Evolutionary conservation across 176 grass and related monocot genomes (phyloP), one percentile per base, ranked within the genome.

Genomic region (Cocos nucifera): DNA sequence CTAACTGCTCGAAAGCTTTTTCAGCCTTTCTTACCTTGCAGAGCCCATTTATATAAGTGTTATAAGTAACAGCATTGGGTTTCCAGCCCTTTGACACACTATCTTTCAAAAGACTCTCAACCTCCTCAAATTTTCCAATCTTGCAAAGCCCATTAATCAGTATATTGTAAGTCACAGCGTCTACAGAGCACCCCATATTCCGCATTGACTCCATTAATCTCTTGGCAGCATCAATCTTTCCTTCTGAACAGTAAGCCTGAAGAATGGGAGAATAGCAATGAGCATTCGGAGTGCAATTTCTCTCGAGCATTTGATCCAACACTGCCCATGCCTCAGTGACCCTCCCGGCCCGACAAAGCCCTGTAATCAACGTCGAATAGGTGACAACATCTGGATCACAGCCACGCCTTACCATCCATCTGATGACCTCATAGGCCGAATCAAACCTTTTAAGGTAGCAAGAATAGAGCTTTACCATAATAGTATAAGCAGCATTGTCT

Each of bases 31-130:
- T 78, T 16, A 61, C 75, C 14, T 73, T 71, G 75, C 92, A 97
- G 62, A 97, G 81, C 51, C 73, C 92, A 26, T 22, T 76, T 39
- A 97, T 73, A 63, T 85, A 91, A 66, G 87, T 97, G 69, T 81
- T 90, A 57, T 91, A 91, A n/a, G 92, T 97, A 4, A 97, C 54
- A 30, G 84, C 54, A 73, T 97, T 70, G 1, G 92, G 87, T 22
- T 73, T 58, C 87, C 92, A 97, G 44, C 84, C 59, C 64, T 88
- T 82, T 1, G 3, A 3, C 7, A 3, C 16, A 54, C 87, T 88
- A 25, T 74, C 76, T 27, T 50, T 25, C 24, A 91, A 78, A 21
- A 83, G 17, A 48, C 53, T 71, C 55, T 77, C 63, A 6, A 80
- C 92, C 59, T 73, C 74, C 8, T 71, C 62, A 53, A 91, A 91